These are phyloP conservation scores for Elsinoe perseae DNA, from an alignment of 2,329 filamentous ascomycete genomes.

Conservation along the genomic window DNA sequence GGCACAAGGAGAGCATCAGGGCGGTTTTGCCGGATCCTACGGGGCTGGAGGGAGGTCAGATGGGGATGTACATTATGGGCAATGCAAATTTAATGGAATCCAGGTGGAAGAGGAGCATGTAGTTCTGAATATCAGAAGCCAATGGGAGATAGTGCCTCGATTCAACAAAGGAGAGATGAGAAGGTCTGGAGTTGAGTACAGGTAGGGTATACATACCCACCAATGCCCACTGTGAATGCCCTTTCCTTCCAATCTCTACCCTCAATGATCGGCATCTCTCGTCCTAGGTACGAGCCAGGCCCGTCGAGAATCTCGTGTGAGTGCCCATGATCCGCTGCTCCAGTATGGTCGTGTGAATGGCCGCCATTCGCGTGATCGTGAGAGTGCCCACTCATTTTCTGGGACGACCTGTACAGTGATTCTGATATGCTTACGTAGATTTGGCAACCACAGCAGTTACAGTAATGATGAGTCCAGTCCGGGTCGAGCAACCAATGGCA, in stretches of 20 bases:
- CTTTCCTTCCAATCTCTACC: conserved; percentile 80
- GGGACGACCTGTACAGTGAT: too few relatives aligned
- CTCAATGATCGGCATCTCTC: conserved; percentile 90
- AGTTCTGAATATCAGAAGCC: neutral
- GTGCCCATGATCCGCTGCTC: conserved; percentile 73
- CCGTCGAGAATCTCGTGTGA: conserved; percentile 92
- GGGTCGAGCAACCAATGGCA: too few relatives aligned
- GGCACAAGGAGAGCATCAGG: conserved; percentile 88
- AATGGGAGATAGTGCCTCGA: too few relatives aligned
- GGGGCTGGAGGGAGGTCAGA: conserved; percentile 52
- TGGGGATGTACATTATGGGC: neutral
- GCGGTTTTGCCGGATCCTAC: conserved; percentile 97
- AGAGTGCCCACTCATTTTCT: conserved; percentile 8
- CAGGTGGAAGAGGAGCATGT: neutral
- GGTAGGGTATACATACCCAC: conserved; percentile 57
- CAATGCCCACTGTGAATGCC: conserved; percentile 95
- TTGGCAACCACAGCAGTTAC: neutral
- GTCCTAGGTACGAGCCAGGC: conserved; percentile 78
- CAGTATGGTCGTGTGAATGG: conserved; percentile 32
- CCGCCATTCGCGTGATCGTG: conserved; percentile 47
- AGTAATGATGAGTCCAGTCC: too few relatives aligned
- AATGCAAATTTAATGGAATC: too few relatives aligned
- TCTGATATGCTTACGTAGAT: too few relatives aligned
- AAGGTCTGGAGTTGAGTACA: neutral
- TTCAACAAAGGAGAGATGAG: neutral